A percentile compares a stretch with the other conserved stretches of the same genome.
Conservation (phyloP, 768 basidiomycete species). For the Porphyrellus cyaneotinctus region DNA sequence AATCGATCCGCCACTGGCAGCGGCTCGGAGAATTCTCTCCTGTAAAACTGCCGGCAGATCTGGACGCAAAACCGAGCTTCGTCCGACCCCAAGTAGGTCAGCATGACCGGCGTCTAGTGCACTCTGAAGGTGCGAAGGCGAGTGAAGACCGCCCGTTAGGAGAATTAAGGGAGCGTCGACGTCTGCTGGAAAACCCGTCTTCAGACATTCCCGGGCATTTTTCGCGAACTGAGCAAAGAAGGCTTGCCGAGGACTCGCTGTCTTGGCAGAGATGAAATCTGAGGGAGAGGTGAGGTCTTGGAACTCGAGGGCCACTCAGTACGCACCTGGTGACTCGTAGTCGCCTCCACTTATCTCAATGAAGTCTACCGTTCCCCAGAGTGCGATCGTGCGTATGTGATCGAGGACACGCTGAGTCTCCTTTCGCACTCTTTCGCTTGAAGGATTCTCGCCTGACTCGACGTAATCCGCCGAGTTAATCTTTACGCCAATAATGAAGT, state of each 20-base stretch:
- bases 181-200: constrained; percentile 25
- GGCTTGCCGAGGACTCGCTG: constrained; percentile 50
- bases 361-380: constrained; percentile 70
- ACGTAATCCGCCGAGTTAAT: constrained; percentile 77
- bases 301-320: not conserved
- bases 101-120: constrained; percentile 56
- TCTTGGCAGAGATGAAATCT: constrained; percentile 42
- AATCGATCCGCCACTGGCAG: constrained; percentile 12
- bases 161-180: constrained; percentile 54
- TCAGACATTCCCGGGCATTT: constrained; percentile 45
- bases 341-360: constrained; percentile 87
- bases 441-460: constrained; percentile 24
- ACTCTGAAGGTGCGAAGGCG: constrained; percentile 49
- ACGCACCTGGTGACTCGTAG: constrained; percentile 72
- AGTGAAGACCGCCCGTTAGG: constrained; percentile 76
- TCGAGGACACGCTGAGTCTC: constrained; percentile 44
- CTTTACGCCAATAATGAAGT: constrained; percentile 77
- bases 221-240: constrained; percentile 70
- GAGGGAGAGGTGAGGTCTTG: not conserved
- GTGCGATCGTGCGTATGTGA: constrained; percentile 57
- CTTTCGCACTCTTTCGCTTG: constrained; percentile 30
- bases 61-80: constrained; percentile 61
- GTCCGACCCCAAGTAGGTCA: constrained; percentile 73
- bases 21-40: constrained; percentile 3
- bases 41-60: constrained; percentile 46